Conservation (phyloP, 1,284 basidiomycete genomes). For the Ceratobasidium sp. region DNA sequence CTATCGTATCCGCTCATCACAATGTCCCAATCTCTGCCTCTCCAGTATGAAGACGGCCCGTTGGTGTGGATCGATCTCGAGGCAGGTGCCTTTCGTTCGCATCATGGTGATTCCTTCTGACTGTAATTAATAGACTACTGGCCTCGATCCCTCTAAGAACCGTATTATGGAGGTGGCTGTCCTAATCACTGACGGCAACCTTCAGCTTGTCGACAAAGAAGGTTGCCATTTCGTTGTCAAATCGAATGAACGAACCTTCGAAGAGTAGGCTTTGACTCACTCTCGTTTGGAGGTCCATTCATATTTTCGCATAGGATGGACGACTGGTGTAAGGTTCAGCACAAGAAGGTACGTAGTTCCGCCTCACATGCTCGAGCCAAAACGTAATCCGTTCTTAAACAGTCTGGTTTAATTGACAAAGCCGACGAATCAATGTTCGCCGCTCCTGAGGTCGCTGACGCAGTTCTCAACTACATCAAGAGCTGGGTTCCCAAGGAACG, state of each 20-base stretch:
- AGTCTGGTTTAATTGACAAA: conserved; percentile 80
- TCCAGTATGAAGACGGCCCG: conserved; percentile 68
- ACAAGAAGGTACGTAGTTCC: conserved; percentile 67
- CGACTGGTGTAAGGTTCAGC: conserved; percentile 80
- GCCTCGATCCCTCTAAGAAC: conserved; percentile 72
- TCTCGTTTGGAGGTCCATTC: neutral
- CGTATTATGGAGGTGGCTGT: conserved; percentile 81
- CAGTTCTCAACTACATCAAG: conserved; percentile 77
- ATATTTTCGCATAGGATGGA: conserved; percentile 68
- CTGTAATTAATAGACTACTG: conserved; percentile 72
- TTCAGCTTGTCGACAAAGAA: conserved; percentile 76
- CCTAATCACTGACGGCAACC: conserved; percentile 82
- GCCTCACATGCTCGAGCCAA: neutral
- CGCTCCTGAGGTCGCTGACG: conserved; percentile 66
- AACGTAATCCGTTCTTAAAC: neutral
- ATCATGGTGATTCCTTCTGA: neutral
- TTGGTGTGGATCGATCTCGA: conserved; percentile 92
- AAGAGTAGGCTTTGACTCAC: conserved; percentile 61
- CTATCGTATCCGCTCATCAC: too few relatives aligned
- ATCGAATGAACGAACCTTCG: conserved; percentile 72
- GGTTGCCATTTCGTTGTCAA: conserved; percentile 79
- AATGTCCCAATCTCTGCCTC: conserved; percentile 25
- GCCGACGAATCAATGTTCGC: conserved; percentile 73
- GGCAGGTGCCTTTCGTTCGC: conserved; percentile 9
- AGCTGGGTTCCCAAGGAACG: conserved; percentile 75